Conservation (phyloP, 2,329 filamentous ascomycete genomes). For the Arthrobotrys iridis region DNA sequence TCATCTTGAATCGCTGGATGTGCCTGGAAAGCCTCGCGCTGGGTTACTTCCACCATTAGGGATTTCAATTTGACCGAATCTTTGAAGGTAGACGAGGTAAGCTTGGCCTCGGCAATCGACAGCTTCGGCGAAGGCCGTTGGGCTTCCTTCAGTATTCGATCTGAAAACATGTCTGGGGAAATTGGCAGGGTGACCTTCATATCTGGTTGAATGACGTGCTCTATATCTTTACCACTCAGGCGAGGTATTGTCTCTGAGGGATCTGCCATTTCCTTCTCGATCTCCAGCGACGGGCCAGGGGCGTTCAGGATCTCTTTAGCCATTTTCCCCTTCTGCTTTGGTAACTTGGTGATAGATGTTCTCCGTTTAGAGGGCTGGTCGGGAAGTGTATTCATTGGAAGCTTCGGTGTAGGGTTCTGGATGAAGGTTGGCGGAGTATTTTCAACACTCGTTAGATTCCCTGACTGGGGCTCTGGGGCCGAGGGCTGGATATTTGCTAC, state of each 20-base stretch:
- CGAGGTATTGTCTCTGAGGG: neutral
- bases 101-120: neutral
- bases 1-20: neutral
- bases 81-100: neutral
- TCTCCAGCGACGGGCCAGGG: neutral
- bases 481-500: neutral
- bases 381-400: neutral
- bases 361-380: neutral
- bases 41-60: neutral
- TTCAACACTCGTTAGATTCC: neutral
- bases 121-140: neutral
- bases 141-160: neutral
- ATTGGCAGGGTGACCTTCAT: neutral
- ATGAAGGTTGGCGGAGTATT: neutral
- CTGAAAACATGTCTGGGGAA: neutral
- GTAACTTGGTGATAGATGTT: neutral
- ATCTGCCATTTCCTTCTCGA: neutral
- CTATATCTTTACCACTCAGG: neutral
- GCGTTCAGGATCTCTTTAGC: neutral
- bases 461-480: neutral
- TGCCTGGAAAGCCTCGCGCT: neutral
- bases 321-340: neutral
- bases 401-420: neutral
- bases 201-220: neutral
- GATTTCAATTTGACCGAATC: neutral